Conservation (phyloP, 2,329 filamentous ascomycete genomes). For the Calonectria multiphialidica region DNA sequence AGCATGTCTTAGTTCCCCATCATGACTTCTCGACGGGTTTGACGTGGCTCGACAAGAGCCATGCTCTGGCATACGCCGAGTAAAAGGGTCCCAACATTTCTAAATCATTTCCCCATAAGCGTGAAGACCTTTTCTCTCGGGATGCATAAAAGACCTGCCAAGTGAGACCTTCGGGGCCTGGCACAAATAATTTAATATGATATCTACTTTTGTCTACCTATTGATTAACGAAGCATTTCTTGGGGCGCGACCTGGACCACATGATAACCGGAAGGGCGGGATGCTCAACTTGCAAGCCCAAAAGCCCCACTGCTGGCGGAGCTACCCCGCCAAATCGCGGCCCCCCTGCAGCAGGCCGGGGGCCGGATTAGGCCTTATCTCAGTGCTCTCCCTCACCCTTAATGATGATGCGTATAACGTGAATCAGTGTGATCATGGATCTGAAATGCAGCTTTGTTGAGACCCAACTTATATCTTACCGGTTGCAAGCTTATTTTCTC, state of each 20-base stretch:
- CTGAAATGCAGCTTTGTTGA: background rate
- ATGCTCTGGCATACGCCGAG: background rate
- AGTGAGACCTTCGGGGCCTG: background rate
- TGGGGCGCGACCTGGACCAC: constrained; percentile 12
- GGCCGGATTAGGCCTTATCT: constrained; percentile 4
- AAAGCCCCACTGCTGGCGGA: constrained; percentile 33
- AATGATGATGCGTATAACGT: background rate
- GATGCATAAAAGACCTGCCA: background rate
- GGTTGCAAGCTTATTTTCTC: too few relatives aligned
- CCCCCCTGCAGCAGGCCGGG: constrained; percentile 36
- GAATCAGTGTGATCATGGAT: background rate
- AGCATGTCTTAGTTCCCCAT: constrained; percentile 18
- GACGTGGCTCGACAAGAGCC: background rate
- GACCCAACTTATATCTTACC: background rate
- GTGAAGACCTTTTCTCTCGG: background rate
- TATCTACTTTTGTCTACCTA: constrained; percentile 6
- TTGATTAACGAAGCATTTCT: constrained; percentile 7
- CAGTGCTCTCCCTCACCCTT: background rate
- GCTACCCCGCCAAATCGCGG: constrained; percentile 44
- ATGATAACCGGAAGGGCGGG: constrained; percentile 27
- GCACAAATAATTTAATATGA: background rate
- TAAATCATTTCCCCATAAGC: background rate
- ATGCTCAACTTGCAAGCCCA: background rate
- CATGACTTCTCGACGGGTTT: constrained; percentile 5
- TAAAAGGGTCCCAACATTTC: background rate